phyloP scores from a whole-genome alignment of 805 yeast genomes.

The Yarrowia sp. region DNA sequence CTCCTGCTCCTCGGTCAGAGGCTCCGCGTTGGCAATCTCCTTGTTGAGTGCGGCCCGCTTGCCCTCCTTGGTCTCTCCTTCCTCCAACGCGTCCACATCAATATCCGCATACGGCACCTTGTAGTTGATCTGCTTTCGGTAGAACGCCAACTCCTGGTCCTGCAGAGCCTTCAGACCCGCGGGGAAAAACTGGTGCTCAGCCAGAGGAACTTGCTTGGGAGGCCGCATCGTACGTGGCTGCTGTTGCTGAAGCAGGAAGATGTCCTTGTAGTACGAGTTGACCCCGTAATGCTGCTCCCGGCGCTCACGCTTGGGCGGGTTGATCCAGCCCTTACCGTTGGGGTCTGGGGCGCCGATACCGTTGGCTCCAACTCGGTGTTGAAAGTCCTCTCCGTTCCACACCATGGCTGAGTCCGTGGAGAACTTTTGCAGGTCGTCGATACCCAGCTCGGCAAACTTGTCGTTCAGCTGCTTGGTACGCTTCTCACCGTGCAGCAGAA shows the following conservation, averaged over 20 bases:
- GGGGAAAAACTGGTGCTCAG: slow-evolving; percentile 90
- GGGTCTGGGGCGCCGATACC: slow-evolving; percentile 32
- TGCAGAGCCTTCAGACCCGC: slow-evolving; percentile 68
- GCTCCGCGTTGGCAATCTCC: slow-evolving; percentile 72
- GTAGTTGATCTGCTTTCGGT: slow-evolving; percentile 63
- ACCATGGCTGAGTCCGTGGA: slow-evolving; percentile 89
- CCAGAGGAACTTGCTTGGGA: slow-evolving; percentile 76
- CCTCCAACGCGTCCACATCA: slow-evolving; percentile 43
- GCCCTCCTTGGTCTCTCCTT: slow-evolving; percentile 45
- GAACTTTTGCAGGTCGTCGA: slow-evolving; percentile 90
- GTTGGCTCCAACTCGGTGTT: slow-evolving; percentile 42
- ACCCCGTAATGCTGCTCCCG: slow-evolving; percentile 67
- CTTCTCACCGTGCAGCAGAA: slow-evolving; percentile 74
- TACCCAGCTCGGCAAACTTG: slow-evolving; percentile 78
- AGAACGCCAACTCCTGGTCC: slow-evolving; percentile 77
- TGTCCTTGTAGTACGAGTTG: slow-evolving; percentile 82
- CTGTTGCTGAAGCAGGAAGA: slow-evolving; percentile 46
- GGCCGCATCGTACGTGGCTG: slow-evolving; percentile 52
- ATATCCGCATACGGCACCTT: slow-evolving; percentile 62
- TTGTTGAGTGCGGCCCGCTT: slow-evolving; percentile 59
- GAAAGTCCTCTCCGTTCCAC: slow-evolving; percentile 91
- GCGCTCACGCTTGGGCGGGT: slow-evolving; percentile 61
- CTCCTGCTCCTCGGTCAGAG: slow-evolving; percentile 76
- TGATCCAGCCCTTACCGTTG: slow-evolving; percentile 63
- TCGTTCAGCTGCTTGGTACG: slow-evolving; percentile 76